phyloP scores from a whole-genome alignment of 768 basidiomycete species.

The Hirschioporus abietinus region DNA sequence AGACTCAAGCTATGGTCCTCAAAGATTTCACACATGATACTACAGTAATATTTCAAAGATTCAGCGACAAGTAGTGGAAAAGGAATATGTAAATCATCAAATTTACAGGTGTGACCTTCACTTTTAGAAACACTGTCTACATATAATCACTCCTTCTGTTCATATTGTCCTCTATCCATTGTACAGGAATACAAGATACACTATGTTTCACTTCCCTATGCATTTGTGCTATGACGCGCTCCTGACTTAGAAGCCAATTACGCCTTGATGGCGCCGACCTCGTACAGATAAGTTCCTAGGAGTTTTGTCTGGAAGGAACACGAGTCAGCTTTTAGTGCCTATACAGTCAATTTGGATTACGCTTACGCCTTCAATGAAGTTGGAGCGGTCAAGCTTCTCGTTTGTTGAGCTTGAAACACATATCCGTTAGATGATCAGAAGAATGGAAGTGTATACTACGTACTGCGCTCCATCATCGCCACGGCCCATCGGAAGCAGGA shows the following conservation, averaged over 20 bases:
- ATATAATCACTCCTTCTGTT: not conserved
- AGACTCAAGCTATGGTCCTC: no score
- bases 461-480: conserved; percentile 94
- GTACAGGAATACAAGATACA: not conserved
- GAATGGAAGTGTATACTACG: conserved; percentile 24
- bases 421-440: not conserved
- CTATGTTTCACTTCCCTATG: not conserved
- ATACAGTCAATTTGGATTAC: not conserved
- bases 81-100: no score
- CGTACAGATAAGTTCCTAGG: conserved; percentile 77
- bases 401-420: conserved; percentile 65
- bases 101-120: no score
- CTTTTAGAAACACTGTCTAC: no score
- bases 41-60: no score
- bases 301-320: conserved; percentile 51
- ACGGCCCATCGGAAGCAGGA: conserved; percentile 88
- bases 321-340: not conserved
- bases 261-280: conserved; percentile 35
- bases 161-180: not conserved
- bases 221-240: no score
- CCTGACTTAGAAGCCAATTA: not conserved
- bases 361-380: conserved; percentile 82
- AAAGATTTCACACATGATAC: no score
- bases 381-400: conserved; percentile 88
- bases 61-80: no score